Conservation (phyloP, 345 rosid genomes). For the Jatropha curcas region DNA sequence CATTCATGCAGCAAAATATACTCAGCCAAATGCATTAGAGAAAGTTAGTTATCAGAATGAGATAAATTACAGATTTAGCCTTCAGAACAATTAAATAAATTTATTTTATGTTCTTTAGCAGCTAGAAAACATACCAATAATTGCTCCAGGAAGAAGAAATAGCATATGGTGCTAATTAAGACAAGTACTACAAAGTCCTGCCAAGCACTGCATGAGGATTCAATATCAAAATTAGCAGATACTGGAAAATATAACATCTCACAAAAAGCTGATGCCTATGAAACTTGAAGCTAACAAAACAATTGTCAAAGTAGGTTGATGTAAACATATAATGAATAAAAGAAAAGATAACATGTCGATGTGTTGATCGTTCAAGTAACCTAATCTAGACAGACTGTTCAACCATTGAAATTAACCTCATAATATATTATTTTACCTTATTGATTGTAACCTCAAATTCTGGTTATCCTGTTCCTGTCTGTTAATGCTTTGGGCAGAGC, state of each 20-base stretch:
- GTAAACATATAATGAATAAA: background rate
- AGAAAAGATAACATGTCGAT: constrained; percentile 9
- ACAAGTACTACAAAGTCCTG: constrained; percentile 94
- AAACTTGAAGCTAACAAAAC: background rate
- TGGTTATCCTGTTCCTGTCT: constrained; percentile 54
- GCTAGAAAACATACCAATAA: constrained; percentile 61
- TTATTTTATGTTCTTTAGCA: background rate
- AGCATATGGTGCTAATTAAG: constrained; percentile 81
- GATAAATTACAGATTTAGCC: background rate
- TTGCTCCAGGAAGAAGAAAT: constrained; percentile 97
- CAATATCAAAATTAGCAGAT: constrained; percentile 13
- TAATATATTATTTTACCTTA: constrained; percentile 53
- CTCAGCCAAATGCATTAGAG: background rate
- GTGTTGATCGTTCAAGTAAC: constrained; percentile 6
- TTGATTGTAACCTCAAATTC: constrained; percentile 39
- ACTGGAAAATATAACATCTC: background rate
- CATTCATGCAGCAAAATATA: background rate
- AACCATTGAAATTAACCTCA: background rate
- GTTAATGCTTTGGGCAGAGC: constrained; percentile 43
- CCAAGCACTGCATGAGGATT: constrained; percentile 69
- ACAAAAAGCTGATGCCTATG: constrained; percentile 8
- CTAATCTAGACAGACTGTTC: background rate
- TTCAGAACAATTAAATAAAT: constrained; percentile 5
- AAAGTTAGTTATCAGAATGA: background rate
- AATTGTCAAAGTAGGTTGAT: background rate